phyloP scores from a whole-genome alignment of 2,329 filamentous ascomycete genomes.

The Pseudogymnoascus sp. region DNA sequence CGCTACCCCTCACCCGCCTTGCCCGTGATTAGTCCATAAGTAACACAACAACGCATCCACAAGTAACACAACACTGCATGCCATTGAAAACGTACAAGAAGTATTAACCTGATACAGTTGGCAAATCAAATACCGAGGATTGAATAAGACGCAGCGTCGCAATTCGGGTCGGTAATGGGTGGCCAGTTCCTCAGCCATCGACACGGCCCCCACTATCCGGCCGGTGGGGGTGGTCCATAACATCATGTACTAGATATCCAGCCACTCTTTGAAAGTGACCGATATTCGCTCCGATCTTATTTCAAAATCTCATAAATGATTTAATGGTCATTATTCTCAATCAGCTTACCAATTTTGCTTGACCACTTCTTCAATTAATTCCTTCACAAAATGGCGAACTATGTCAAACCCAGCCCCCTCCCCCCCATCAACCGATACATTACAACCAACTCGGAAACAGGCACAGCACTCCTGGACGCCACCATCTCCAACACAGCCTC shows the following conservation, averaged over 20 bases:
- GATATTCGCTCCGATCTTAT: background rate
- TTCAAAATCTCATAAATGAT: background rate
- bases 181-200: background rate
- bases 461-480: constrained; percentile 20
- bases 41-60: background rate
- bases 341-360: background rate
- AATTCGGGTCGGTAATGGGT: background rate
- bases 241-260: background rate
- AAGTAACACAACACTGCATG: background rate
- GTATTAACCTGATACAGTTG: background rate
- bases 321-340: background rate
- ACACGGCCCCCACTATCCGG: background rate
- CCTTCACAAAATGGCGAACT: background rate
- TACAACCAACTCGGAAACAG: constrained; percentile 17
- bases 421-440: constrained; percentile 21
- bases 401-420: constrained; percentile 11
- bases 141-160: background rate
- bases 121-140: background rate
- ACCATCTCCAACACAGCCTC: constrained; percentile 15
- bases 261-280: background rate
- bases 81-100: background rate
- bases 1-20: background rate
- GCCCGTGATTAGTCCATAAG: background rate
- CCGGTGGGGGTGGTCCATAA: background rate
- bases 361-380: background rate